A percentile compares a stretch with the other conserved stretches of the same genome.
Evolutionary conservation across 2,329 filamentous ascomycete species (phyloP).

Genomic region (Neofusicoccum sp.): DNA sequence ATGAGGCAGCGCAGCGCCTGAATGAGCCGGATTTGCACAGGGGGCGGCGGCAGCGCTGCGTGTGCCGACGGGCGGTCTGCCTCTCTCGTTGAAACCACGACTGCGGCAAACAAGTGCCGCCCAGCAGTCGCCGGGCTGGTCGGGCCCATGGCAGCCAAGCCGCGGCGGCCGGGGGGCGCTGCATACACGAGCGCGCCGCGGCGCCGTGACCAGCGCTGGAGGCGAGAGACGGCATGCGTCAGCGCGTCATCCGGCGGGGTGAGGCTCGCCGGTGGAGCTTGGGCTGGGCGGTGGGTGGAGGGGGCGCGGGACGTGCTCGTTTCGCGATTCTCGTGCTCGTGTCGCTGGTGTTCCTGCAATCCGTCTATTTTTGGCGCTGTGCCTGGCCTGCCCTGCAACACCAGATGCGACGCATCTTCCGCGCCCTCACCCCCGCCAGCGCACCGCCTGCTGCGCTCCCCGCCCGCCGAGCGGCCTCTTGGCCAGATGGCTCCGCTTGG

Average conservation of each 20-base stretch:
- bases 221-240: background rate
- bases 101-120: background rate
- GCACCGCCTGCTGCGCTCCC: background rate
- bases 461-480: background rate
- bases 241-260: background rate
- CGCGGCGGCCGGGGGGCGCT: background rate
- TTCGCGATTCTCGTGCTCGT: constrained; percentile 11
- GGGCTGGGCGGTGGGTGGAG: background rate
- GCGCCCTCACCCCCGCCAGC: background rate
- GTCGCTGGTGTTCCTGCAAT: constrained; percentile 11
- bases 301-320: background rate
- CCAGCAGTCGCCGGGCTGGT: background rate
- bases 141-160: constrained; percentile 3
- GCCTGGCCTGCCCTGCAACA: constrained; percentile 6
- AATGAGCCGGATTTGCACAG: constrained; percentile 14
- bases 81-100: constrained; percentile 15
- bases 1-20: constrained; percentile 7
- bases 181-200: constrained; percentile 2
- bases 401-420: constrained; percentile 6
- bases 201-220: background rate
- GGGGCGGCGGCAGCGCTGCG: background rate
- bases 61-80: background rate
- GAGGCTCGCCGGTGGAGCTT: constrained; percentile 3
- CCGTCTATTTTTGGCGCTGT: constrained; percentile 14
- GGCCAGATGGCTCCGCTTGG: background rate